These are phyloP conservation scores for Acer yangbiense DNA, from an alignment of 345 rosid genomes.

Conservation along the genomic window DNA sequence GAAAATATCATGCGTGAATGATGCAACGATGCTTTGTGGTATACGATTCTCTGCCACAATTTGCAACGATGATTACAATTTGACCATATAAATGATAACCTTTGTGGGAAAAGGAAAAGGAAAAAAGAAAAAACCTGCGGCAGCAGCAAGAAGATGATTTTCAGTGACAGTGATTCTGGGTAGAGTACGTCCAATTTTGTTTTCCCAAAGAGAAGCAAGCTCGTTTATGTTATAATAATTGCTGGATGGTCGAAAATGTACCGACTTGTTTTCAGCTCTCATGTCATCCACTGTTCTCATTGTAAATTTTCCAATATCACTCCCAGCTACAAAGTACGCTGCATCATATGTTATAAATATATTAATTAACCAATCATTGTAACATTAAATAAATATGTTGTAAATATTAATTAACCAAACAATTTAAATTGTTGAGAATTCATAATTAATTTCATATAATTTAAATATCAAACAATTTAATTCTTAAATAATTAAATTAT, in stretches of 20 bases:
- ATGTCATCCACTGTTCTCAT: constrained; percentile 57
- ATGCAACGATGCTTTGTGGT: constrained; percentile 64
- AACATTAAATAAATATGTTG: no score
- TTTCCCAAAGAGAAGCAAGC: constrained; percentile 74
- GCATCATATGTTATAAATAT: constrained; percentile 8
- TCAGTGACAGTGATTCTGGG: constrained; percentile 59
- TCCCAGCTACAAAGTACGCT: constrained; percentile 74
- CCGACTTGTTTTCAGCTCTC: constrained; percentile 51
- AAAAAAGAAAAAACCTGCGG: constrained; percentile 46
- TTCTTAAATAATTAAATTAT: no score
- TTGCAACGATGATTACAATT: no score
- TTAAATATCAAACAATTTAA: no score
- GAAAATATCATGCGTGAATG: constrained; percentile 79
- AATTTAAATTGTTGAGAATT: no score
- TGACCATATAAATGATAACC: no score
- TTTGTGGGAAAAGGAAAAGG: no score
- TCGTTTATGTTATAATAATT: constrained; percentile 64
- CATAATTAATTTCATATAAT: no score
- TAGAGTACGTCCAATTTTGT: constrained; percentile 53
- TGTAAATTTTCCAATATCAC: constrained; percentile 72
- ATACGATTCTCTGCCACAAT: constrained; percentile 49
- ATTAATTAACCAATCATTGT: no score
- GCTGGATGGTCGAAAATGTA: constrained; percentile 61
- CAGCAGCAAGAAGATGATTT: constrained; percentile 45
- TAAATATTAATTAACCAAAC: no score